Percentiles rank a stretch among this genome's conserved stretches.
These are phyloP conservation scores for Naganishia liquefaciens DNA, from an alignment of 1,284 basidiomycete species.

Conservation along the genomic window DNA sequence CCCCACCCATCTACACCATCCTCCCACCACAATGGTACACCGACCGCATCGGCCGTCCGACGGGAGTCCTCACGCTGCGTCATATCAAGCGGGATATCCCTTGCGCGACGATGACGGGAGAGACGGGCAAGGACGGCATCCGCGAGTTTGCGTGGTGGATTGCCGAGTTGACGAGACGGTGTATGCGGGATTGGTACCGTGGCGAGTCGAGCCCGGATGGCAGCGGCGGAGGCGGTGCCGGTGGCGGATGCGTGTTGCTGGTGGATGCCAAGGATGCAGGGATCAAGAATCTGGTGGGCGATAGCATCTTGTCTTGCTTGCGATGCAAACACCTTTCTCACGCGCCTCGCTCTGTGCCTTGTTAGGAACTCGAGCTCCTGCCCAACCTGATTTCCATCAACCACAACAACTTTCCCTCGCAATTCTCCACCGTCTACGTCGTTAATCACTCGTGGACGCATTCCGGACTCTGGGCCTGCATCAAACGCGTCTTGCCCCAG, in stretches of 20 bases:
- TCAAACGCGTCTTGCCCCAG: constrained; percentile 55
- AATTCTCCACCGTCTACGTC: constrained; percentile 53
- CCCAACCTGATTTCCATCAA: constrained; percentile 86
- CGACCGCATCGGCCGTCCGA: constrained; percentile 44
- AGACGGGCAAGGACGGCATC: constrained; percentile 42
- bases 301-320: constrained; percentile 31
- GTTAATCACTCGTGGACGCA: constrained; percentile 59
- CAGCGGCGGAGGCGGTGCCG: constrained; percentile 35
- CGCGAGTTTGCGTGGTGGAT: constrained; percentile 52
- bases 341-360: neutral
- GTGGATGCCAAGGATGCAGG: constrained; percentile 50
- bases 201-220: constrained; percentile 11
- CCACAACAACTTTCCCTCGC: constrained; percentile 63
- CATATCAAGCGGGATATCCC: constrained; percentile 33
- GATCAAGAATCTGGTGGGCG: constrained; percentile 50
- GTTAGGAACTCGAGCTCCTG: constrained; percentile 70
- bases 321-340: neutral
- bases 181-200: constrained; percentile 42
- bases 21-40: constrained; percentile 24
- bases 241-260: constrained; percentile 47
- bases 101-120: constrained; percentile 35
- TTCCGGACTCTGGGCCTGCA: constrained; percentile 56
- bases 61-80: constrained; percentile 46
- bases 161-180: constrained; percentile 44
- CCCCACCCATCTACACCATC: constrained; percentile 26